phyloP scores from a whole-genome alignment of 805 yeast species.

The Pichia scutulata region DNA sequence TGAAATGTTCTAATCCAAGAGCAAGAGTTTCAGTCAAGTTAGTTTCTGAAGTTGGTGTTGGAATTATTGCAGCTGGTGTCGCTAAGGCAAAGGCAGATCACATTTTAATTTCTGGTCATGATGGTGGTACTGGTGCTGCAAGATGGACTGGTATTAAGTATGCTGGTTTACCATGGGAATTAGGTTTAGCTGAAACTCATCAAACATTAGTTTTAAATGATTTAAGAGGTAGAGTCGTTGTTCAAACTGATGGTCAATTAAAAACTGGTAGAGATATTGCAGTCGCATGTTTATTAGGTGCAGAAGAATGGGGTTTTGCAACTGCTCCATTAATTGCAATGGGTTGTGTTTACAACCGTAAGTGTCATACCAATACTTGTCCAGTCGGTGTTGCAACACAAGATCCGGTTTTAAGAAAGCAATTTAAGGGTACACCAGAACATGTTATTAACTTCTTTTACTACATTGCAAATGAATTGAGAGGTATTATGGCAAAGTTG shows the following conservation, averaged over 20 bases:
- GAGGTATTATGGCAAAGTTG: conserved; percentile 86
- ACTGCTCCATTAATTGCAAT: conserved; percentile 93
- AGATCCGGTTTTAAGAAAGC: conserved; percentile 87
- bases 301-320: conserved; percentile 98
- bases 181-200: conserved; percentile 96
- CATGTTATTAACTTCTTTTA: conserved; percentile 97
- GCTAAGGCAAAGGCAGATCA: conserved; percentile 99
- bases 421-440: conserved; percentile 95
- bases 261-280: conserved; percentile 97
- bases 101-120: conserved; percentile 92
- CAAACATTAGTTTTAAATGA: conserved; percentile 95
- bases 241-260: conserved; percentile 97
- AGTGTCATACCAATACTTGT: conserved; percentile 89
- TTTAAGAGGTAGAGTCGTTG: conserved; percentile 88
- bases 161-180: conserved; percentile 98
- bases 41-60: conserved; percentile 98
- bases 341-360: conserved; percentile 97
- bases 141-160: conserved; percentile 94
- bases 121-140: conserved; percentile 99
- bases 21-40: conserved; percentile 94
- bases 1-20: conserved; percentile 95
- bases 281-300: conserved; percentile 91
- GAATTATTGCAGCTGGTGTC: conserved; percentile 98
- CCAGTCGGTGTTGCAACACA: conserved; percentile 99
- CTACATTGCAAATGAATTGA: conserved; percentile 86